These are phyloP conservation scores for Rubia balearica DNA, from an alignment of 305 asterid species.

Conservation along the genomic window DNA sequence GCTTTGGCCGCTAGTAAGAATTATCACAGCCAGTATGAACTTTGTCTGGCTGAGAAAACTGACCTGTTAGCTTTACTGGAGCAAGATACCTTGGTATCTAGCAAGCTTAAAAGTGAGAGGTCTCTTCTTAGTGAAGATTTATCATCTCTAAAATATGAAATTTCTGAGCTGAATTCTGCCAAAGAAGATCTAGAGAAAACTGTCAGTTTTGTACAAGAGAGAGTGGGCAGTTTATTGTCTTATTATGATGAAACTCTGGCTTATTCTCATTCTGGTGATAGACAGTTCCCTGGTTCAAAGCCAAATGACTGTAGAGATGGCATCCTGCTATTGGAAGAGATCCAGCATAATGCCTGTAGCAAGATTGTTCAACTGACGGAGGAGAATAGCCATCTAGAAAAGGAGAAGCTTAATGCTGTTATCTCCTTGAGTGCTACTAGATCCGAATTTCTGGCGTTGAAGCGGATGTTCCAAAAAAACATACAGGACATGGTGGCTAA, in stretches of 20 bases:
- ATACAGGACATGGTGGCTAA: conserved; percentile 42
- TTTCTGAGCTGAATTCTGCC: conserved; percentile 42
- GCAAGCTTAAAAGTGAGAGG: conserved; percentile 42
- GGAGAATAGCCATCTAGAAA: conserved; percentile 54
- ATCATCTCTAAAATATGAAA: conserved; percentile 36
- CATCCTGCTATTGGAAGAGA: conserved; percentile 53
- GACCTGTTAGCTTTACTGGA: conserved; percentile 48
- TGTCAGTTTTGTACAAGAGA: conserved; percentile 42
- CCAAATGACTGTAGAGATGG: conserved; percentile 37
- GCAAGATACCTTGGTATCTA: conserved; percentile 47
- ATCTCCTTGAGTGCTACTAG: conserved; percentile 44
- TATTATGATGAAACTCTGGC: conserved; percentile 32
- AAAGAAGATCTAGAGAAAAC: conserved; percentile 49
- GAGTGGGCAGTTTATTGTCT: conserved; percentile 41
- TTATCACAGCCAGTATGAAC: conserved; percentile 47
- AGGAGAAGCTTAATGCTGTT: conserved; percentile 50
- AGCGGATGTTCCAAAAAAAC: conserved; percentile 52
- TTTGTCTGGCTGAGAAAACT: conserved; percentile 58
- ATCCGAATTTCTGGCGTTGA: conserved; percentile 58
- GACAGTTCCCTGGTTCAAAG: conserved; percentile 28
- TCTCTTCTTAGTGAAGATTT: conserved; percentile 45
- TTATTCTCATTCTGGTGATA: conserved; percentile 24
- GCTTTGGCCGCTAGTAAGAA: conserved; percentile 23
- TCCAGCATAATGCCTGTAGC: conserved; percentile 39
- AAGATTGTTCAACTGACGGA: conserved; percentile 47